Percentiles rank a stretch among this genome's conserved stretches.
Conservation (phyloP, 2,329 filamentous ascomycete species). For the Fusarium bactridioides region DNA sequence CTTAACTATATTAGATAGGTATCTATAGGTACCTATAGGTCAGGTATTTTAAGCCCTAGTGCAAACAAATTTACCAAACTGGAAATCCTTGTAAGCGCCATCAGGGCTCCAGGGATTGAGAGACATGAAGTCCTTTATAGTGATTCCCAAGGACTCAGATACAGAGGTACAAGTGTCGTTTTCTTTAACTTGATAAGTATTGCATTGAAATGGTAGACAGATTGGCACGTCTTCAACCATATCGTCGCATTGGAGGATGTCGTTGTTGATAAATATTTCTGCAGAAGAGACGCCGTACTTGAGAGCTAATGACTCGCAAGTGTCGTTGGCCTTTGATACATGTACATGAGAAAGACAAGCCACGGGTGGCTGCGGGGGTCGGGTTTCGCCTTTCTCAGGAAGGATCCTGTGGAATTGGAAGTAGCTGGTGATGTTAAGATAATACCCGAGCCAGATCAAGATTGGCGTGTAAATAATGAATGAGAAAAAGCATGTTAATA, state of each 20-base stretch:
- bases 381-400: not conserved
- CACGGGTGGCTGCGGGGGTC: not conserved
- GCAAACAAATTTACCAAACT: not conserved
- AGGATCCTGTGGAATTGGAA: not conserved
- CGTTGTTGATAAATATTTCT: not conserved
- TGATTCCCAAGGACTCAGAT: not conserved
- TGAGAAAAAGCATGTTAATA: not conserved
- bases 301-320: not conserved
- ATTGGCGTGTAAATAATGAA: not conserved
- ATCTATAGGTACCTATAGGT: too few relatives aligned
- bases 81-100: too few relatives aligned
- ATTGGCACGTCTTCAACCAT: not conserved
- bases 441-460: not conserved
- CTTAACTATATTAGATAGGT: too few relatives aligned
- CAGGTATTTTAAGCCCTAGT: too few relatives aligned
- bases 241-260: not conserved
- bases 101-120: not conserved
- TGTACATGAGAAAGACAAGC: not conserved
- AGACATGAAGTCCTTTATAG: not conserved
- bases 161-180: not conserved
- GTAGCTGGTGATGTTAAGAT: not conserved
- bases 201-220: not conserved
- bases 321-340: not conserved
- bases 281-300: not conserved
- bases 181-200: not conserved